A percentile compares a stretch with the other conserved stretches of the same genome.
These are phyloP conservation scores for Clohesyomyces aquaticus DNA, from an alignment of 495 filamentous ascomycete genomes.

Conservation along the genomic window DNA sequence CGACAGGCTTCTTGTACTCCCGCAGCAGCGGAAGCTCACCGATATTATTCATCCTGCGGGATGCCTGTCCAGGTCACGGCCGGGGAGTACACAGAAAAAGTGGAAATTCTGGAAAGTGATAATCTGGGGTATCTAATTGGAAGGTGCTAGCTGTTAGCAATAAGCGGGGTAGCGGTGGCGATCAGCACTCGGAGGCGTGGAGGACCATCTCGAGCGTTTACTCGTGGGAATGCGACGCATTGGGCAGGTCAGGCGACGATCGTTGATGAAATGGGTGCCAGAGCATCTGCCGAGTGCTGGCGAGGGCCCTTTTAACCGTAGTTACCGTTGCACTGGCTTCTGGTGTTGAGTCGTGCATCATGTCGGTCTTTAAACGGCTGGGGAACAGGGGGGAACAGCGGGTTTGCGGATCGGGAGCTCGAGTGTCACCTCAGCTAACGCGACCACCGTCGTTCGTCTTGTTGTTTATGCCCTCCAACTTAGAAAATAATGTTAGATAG, in stretches of 20 bases:
- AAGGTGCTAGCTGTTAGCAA: background rate
- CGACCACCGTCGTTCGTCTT: too few relatives aligned
- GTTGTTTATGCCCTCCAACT: too few relatives aligned
- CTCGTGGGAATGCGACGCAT: background rate
- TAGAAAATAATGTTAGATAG: too few relatives aligned
- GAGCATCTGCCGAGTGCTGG: background rate
- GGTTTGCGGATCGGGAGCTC: background rate
- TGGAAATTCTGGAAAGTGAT: background rate
- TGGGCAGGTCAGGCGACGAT: background rate
- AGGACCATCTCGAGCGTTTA: background rate
- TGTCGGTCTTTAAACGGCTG: background rate
- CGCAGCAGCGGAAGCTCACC: background rate
- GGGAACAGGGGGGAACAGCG: too few relatives aligned
- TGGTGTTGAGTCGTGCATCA: background rate
- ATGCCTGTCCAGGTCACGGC: background rate
- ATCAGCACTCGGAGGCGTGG: background rate
- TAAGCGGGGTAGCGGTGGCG: background rate
- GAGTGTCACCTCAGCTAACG: too few relatives aligned
- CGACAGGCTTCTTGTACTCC: background rate
- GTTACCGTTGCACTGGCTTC: too few relatives aligned
- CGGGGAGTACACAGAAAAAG: background rate
- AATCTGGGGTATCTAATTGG: slow-evolving; percentile 13
- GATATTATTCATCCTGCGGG: slow-evolving; percentile 2
- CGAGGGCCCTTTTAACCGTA: background rate
- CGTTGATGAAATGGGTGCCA: background rate